Base-by-base conservation (phyloP, 306 rosid genomes). In the Aeschynomene evenia region DNA sequence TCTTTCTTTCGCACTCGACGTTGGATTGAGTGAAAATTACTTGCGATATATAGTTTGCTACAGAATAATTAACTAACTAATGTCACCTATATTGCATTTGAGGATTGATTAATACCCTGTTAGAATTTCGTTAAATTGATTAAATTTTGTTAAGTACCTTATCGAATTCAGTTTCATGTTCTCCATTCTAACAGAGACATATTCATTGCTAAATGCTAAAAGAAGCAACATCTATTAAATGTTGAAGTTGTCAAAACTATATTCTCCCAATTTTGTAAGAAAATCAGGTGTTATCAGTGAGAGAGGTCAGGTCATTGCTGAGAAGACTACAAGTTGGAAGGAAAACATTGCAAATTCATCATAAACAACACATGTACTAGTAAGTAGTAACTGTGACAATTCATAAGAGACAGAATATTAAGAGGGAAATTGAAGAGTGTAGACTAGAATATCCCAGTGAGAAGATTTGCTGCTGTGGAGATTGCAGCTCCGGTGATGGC, bases 401-500 rank as follows among this genome's bases (percentile, higher is more conserved):
- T 52, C 24, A 56, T 3, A 33, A 43, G 20, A 54, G 29, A 19
- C 8, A 43, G 4, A 42, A n/a, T 39, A 5, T 26, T 9, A 40
- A 66, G 36, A 43, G 11, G 71, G 20, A 45, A 42, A 1, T 29
- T n/a, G n/a, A n/a, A n/a, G n/a, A n/a, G n/a, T n/a, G n/a, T n/a
- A 46, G 6, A 77, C 71, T 77, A 92, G 81, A 88, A 88, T 36
- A 88, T 80, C 40, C 89, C 86, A 1, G 85, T 52, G 16, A 90
- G 91, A 57, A 93, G 91, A 82, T 90, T 88, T 23, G 96, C 91
- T n/a, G 96, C 94, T 0, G 94, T 77, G 26, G 97, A 88, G 29
- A 93, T 69, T 1, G 97, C 98, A 1, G 96, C 97, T 26, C 98
- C 98, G 4, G 98, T 88, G 33, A 93, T 88, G 2, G 97, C 97